phyloP scores from a whole-genome alignment of 768 basidiomycete species.

The Leccinum uliginosum region DNA sequence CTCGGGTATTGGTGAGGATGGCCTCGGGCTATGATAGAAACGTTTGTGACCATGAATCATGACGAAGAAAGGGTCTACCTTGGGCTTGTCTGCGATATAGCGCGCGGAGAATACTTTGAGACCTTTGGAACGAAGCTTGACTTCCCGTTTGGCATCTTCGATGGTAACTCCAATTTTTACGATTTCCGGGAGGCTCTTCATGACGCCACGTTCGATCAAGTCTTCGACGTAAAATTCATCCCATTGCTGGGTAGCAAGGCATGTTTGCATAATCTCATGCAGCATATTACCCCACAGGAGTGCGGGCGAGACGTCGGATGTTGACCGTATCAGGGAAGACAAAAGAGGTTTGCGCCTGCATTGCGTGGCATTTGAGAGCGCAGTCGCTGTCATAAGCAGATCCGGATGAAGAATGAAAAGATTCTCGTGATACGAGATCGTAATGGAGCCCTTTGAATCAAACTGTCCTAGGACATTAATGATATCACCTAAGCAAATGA shows the following conservation, averaged over 20 bases:
- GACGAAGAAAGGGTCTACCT: conserved; percentile 38
- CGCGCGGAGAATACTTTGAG: conserved; percentile 58
- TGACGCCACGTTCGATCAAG: conserved; percentile 53
- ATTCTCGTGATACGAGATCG: conserved; percentile 59
- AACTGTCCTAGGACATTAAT: conserved; percentile 69
- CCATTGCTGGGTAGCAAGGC: conserved; percentile 60
- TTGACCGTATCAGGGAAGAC: conserved; percentile 53
- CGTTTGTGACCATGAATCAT: neutral
- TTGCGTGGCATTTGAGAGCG: conserved; percentile 76
- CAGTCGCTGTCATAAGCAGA: conserved; percentile 84
- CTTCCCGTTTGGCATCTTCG: conserved; percentile 62
- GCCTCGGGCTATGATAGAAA: conserved; percentile 49
- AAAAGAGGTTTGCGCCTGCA: conserved; percentile 89
- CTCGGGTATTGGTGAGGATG: conserved; percentile 62
- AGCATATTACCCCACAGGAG: conserved; percentile 91
- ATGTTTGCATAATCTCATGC: conserved; percentile 86
- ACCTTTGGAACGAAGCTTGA: conserved; percentile 59
- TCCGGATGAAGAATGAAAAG: conserved; percentile 90
- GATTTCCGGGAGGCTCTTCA: conserved; percentile 54
- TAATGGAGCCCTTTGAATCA: conserved; percentile 40
- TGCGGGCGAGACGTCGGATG: conserved; percentile 57
- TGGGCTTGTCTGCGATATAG: conserved; percentile 62
- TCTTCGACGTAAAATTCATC: conserved; percentile 57
- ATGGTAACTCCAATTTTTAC: conserved; percentile 54
- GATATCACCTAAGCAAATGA: conserved; percentile 57